A percentile compares a stretch with the other conserved stretches of the same genome.
Conservation (phyloP, 2,329 filamentous ascomycete genomes). For the Microcera coccophila region DNA sequence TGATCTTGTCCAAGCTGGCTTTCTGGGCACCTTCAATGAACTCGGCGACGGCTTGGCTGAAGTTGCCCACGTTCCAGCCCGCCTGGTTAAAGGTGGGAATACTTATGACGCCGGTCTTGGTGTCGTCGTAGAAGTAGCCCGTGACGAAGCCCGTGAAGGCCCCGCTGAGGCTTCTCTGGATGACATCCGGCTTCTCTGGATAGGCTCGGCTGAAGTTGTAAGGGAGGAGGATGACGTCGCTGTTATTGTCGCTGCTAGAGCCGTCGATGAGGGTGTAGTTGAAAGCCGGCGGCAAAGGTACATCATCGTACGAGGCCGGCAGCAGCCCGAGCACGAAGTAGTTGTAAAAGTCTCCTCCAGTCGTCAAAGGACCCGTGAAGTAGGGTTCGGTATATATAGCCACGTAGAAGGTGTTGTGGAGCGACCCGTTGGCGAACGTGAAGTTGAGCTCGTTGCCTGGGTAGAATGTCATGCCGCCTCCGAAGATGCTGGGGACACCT, state of each 20-base stretch:
- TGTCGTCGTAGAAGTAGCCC: conserved; percentile 4
- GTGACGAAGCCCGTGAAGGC: not conserved
- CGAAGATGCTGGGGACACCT: not conserved
- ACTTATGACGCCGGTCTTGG: conserved; percentile 2
- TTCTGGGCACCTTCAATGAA: conserved; percentile 2
- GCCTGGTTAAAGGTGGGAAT: conserved; percentile 2
- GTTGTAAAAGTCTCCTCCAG: conserved; percentile 2
- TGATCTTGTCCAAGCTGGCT: not conserved
- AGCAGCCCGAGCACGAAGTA: conserved; percentile 1
- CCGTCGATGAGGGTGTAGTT: not conserved
- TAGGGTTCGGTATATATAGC: not conserved
- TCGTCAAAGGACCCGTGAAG: not conserved
- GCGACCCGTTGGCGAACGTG: not conserved
- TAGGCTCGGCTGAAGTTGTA: not conserved
- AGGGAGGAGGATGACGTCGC: not conserved
- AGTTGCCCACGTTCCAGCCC: conserved; percentile 1
- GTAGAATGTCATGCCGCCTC: not conserved
- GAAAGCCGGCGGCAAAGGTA: not conserved
- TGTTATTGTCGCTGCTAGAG: too few species aligned
- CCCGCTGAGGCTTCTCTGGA: not conserved
- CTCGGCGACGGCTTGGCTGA: not conserved
- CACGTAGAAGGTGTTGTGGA: not conserved
- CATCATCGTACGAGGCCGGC: conserved; percentile 2
- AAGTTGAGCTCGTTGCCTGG: conserved; percentile 1
- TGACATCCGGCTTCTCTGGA: conserved; percentile 1